Base-by-base conservation (phyloP, 23 red algal genomes). In the Cyanidium caldarium region DNA sequence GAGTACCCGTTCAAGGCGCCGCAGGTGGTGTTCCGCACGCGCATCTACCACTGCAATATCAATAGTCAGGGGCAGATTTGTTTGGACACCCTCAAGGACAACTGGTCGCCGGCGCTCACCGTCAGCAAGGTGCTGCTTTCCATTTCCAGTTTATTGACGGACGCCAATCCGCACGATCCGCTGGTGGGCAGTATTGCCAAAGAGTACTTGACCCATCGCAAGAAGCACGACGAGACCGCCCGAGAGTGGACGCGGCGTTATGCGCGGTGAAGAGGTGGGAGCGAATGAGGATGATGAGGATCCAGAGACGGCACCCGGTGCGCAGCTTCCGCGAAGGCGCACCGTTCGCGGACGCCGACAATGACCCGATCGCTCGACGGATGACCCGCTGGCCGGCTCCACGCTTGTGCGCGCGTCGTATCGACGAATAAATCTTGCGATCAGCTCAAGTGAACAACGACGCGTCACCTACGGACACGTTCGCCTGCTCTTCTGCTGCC, bases 1-100 rank as follows among this genome's bases (percentile, higher is more conserved):
- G 80, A 98, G 40, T 98, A 98, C 56, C 92, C 92, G 20, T 98
- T 98, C 65, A 68, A 80, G 10, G 77, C 92, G n/a, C 92, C 92
- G 5, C 46, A 68, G 39, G 76, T 98, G 15, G 76, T 83, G 14
- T 88, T 98, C 38, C 82, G 92, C 66, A 88, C 92, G 34, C 85
- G 92, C 36, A 88, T 98, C 25, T 98, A 89, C 70, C 92, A 98
- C 51, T 88, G 84, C 46, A 98, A 98, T 44, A 79, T 98, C 58
- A 86, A 85, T 33, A 77, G 75, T 14, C 45, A 68, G 34, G 84
- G 92, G 14, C 57, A 82, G 68, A 65, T 98, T 37, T 78, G 84
- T 65, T 37, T 84, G 34, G 76, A 77, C 57, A 81, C 73, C 31
- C 68, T 98, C 0, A 65, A 74, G 39, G 67, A 78, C 34, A 67